Percentiles rank a stretch among this genome's conserved stretches.
phyloP scores from a whole-genome alignment of 2,329 filamentous ascomycete genomes.

The Trichocomaceae sp. region DNA sequence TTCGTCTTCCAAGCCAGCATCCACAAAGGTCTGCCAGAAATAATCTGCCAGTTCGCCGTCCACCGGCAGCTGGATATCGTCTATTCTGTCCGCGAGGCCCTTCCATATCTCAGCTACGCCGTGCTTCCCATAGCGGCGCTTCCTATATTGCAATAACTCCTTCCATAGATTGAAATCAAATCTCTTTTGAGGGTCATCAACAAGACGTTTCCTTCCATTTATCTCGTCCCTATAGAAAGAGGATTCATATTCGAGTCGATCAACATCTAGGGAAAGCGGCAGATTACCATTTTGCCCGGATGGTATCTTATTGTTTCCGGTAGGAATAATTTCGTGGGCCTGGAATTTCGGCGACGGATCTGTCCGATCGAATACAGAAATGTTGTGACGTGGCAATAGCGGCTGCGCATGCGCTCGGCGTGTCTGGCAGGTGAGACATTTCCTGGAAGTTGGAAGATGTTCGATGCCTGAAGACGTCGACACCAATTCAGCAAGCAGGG shows the following conservation, averaged over 20 bases:
- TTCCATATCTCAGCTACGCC: constrained; percentile 39
- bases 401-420: constrained; percentile 15
- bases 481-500: constrained; percentile 30
- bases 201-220: constrained; percentile 31
- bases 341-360: constrained; percentile 18
- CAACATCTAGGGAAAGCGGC: constrained; percentile 23
- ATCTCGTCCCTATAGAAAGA: constrained; percentile 30
- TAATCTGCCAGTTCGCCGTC: constrained; percentile 31
- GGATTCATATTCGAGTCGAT: constrained; percentile 37
- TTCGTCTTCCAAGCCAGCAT: constrained; percentile 29
- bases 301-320: background rate
- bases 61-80: constrained; percentile 30
- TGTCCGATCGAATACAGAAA: background rate
- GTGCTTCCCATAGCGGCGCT: constrained; percentile 37
- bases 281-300: constrained; percentile 3
- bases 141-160: constrained; percentile 38
- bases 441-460: constrained; percentile 22
- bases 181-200: constrained; percentile 28
- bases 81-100: constrained; percentile 28
- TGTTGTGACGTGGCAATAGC: background rate
- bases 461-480: constrained; percentile 25
- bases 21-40: constrained; percentile 38
- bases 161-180: constrained; percentile 40
- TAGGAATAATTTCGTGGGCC: constrained; percentile 24
- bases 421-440: constrained; percentile 26